Conservation (phyloP, 2,329 filamentous ascomycete species). For the Alternaria alternata region DNA sequence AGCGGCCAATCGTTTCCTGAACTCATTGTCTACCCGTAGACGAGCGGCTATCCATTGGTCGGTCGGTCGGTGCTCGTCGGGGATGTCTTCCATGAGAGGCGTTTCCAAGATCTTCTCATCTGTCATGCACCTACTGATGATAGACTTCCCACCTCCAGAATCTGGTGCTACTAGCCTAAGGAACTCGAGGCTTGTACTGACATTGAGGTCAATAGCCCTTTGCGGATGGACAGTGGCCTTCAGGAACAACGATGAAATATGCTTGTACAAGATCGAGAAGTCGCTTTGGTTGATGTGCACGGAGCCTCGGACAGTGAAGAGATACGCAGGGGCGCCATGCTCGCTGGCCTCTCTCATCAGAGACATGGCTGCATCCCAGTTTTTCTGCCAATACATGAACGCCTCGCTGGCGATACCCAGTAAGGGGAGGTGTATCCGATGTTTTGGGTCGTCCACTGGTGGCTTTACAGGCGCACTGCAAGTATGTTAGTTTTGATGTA, state of each 20-base stretch:
- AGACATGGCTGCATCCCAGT: constrained; percentile 65
- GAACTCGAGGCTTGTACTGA: constrained; percentile 69
- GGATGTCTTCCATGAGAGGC: constrained; percentile 57
- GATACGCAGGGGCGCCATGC: constrained; percentile 56
- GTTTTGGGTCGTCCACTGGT: constrained; percentile 53
- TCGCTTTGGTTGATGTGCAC: constrained; percentile 73
- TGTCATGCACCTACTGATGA: constrained; percentile 61
- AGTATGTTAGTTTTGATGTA: constrained; percentile 15
- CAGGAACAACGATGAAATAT: constrained; percentile 64
- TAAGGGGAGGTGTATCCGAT: constrained; percentile 63
- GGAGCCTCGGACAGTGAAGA: constrained; percentile 63
- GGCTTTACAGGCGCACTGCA: constrained; percentile 57
- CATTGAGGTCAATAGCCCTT: constrained; percentile 69
- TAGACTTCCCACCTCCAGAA: constrained; percentile 48
- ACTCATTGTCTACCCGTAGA: constrained; percentile 67
- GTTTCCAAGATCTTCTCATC: constrained; percentile 62
- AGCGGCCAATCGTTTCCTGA: constrained; percentile 59
- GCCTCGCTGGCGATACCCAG: constrained; percentile 72
- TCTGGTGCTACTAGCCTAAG: constrained; percentile 60
- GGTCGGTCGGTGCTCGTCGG: constrained; percentile 62
- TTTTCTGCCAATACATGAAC: constrained; percentile 74
- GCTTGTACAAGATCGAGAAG: constrained; percentile 70
- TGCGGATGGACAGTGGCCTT: constrained; percentile 71
- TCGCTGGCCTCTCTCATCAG: constrained; percentile 65
- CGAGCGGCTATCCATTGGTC: constrained; percentile 67